Conservation (phyloP, 2,329 filamentous ascomycete species). For the Neonectria punicea region DNA sequence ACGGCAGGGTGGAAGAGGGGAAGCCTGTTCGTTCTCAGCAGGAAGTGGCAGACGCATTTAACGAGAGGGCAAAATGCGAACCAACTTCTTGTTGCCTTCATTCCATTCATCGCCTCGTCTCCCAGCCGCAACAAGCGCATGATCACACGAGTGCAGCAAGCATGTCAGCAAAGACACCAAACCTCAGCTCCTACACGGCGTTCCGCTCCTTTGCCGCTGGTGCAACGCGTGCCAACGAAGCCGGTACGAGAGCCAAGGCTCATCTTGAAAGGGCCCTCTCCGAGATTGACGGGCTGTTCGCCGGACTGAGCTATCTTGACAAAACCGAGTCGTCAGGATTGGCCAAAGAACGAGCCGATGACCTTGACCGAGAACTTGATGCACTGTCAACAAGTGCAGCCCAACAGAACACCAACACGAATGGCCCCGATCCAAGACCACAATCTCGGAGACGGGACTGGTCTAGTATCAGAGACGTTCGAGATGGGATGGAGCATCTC, state of each 20-base stretch:
- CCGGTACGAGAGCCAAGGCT: neutral
- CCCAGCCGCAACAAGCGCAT: neutral
- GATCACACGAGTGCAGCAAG: neutral
- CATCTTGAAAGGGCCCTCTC: constrained; percentile 16
- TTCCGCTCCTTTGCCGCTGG: constrained; percentile 3
- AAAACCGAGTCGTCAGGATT: neutral
- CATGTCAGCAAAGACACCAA: constrained; percentile 1
- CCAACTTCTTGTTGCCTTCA: neutral
- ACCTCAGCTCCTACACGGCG: neutral
- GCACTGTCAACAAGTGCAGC: neutral
- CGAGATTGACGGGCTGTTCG: constrained; percentile 30
- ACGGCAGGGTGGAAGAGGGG: neutral
- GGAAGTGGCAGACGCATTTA: neutral
- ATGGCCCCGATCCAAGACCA: neutral
- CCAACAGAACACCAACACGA: neutral
- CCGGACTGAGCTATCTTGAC: constrained; percentile 25
- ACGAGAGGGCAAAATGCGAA: neutral
- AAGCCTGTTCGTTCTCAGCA: neutral
- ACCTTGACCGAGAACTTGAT: constrained; percentile 8
- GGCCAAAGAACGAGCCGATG: neutral
- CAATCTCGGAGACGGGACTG: constrained; percentile 4
- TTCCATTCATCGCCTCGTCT: neutral
- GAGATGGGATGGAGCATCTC: constrained; percentile 4
- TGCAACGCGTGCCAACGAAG: constrained; percentile 1
- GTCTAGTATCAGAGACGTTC: constrained; percentile 20